Conservation (phyloP, 2,329 filamentous ascomycete species). For the Rhynchosporium graminicola region DNA sequence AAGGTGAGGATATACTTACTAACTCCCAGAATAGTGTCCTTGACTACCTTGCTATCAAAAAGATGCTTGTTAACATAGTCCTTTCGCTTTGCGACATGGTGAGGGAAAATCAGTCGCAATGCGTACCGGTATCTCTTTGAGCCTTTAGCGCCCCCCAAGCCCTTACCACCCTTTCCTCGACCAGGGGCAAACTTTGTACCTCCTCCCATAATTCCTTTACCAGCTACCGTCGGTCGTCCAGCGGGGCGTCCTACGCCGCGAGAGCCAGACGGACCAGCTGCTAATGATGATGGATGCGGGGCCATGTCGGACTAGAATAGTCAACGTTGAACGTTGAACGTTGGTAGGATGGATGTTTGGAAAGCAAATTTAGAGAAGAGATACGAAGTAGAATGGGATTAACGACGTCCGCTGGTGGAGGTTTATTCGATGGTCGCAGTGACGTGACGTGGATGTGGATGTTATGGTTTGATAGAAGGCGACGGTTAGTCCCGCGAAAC, state of each 20-base stretch:
- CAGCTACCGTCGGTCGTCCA: slow-evolving; percentile 13
- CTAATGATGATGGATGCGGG: not conserved
- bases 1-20: slow-evolving; percentile 45
- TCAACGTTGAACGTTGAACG: too few species aligned
- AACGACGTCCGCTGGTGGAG: too few species aligned
- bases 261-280: not conserved
- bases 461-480: slow-evolving; percentile 1
- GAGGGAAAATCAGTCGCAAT: not conserved
- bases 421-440: not conserved
- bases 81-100: not conserved
- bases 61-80: slow-evolving; percentile 9
- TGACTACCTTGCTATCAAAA: slow-evolving; percentile 48
- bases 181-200: slow-evolving; percentile 11
- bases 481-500: not conserved
- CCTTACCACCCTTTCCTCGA: slow-evolving; percentile 24
- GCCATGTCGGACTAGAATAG: not conserved
- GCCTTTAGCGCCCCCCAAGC: slow-evolving; percentile 17
- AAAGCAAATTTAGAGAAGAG: too few species aligned
- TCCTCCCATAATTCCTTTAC: slow-evolving; percentile 18
- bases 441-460: not conserved
- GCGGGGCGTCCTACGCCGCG: not conserved
- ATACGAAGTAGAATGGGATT: too few species aligned
- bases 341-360: too few species aligned
- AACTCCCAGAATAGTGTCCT: slow-evolving; percentile 52
- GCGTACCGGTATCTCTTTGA: slow-evolving; percentile 21